Base-by-base conservation (phyloP, 805 yeast genomes). In the Naumovozyma castellii region DNA sequence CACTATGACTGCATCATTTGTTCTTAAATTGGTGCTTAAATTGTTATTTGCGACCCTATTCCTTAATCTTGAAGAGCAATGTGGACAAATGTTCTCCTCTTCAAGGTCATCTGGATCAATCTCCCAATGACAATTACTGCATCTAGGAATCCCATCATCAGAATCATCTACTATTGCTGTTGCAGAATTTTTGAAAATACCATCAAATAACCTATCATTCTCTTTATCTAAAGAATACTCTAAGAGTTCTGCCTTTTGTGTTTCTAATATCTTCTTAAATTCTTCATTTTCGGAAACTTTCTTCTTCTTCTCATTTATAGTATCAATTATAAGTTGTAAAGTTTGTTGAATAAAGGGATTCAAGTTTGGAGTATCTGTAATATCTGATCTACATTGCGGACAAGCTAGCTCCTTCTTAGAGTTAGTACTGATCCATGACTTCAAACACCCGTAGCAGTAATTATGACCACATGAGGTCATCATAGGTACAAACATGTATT, bases 81-180 rank as follows among this genome's bases (percentile, higher is more conserved):
- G 81, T 4, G 75, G 67, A 51, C 92, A 83, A n/a, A 60, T 65
- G 3, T 69, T 61, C 0, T 84, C 86, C 1, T 47, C 56, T 25
- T 46, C 50, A 37, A 48, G 42, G 41, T 48, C 51, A 33, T 50
- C 54, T 4, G 49, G 47, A 36, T 50, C 54, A 5, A 81, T 76
- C 50, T 83, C 90, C 90, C 90, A 83, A 51, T 78, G 86, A 55
- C 92, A 83, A 41, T 75, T 72, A 5, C 82, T 74, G 52, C 92
- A 83, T 40, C 90, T 61, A 0, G 82, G 75, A 8, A 82, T 84
- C 2, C 87, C 87, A 50, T 83, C 90, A 20, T 75, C 74, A 20
- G 46, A 49, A 51, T 82, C 90, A 50, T 80, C 87, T 1, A 78
- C 64, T 2, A 76, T 57, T 0, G 80, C 77, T 13, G 67, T 57